Conservation (phyloP, 2,329 filamentous ascomycete species). For the Thyridium curvatum region DNA sequence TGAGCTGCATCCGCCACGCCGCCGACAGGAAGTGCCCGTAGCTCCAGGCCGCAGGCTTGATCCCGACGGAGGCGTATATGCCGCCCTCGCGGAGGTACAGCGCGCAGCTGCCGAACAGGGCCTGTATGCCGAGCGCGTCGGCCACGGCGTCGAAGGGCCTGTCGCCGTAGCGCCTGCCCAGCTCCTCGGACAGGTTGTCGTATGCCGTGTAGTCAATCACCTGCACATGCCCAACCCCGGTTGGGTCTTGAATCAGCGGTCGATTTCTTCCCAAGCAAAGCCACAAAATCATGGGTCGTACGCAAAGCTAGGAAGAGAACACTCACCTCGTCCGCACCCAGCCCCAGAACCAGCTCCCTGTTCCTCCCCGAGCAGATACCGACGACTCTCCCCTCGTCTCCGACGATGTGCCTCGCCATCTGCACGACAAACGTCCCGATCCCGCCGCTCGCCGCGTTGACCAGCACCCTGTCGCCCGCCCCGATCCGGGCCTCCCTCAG, state of each 20-base stretch:
- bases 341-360: conserved; percentile 31
- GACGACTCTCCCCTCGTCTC: conserved; percentile 24
- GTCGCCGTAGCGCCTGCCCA: conserved; percentile 22
- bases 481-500: conserved; percentile 12
- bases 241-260: too few species aligned
- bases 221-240: too few species aligned
- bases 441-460: conserved; percentile 46
- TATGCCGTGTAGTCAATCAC: conserved; percentile 34
- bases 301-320: background rate
- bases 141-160: conserved; percentile 34
- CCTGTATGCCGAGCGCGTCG: conserved; percentile 42
- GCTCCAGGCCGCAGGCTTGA: background rate
- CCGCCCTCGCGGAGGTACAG: conserved; percentile 22
- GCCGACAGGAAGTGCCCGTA: conserved; percentile 17
- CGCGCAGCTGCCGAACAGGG: conserved; percentile 33
- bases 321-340: conserved; percentile 43
- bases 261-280: too few species aligned
- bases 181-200: conserved; percentile 23
- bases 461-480: conserved; percentile 27
- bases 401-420: conserved; percentile 27
- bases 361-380: conserved; percentile 43
- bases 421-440: conserved; percentile 41
- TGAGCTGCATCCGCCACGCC: conserved; percentile 27
- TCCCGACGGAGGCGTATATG: too few species aligned
- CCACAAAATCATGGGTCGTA: too few species aligned